These are phyloP conservation scores for Cyclostephanos tholiformis DNA, from an alignment of 108 stramenopile genomes.

Conservation along the genomic window DNA sequence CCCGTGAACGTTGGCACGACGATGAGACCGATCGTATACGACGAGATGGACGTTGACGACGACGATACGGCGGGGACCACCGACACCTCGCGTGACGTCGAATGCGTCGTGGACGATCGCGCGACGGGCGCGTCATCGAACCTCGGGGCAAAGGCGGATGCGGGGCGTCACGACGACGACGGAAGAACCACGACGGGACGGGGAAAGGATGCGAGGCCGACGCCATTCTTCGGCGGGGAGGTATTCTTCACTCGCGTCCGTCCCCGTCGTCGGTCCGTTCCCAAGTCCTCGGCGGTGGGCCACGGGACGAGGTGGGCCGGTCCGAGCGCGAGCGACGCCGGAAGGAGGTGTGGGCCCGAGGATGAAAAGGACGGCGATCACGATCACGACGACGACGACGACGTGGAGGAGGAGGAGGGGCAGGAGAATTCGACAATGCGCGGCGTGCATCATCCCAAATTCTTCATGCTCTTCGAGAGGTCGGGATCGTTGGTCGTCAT, in stretches of 20 bases:
- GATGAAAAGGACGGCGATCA: conserved; percentile 7
- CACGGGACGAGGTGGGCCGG: conserved; percentile 11
- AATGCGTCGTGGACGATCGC: too few species aligned
- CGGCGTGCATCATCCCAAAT: conserved; percentile 88
- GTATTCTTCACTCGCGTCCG: conserved; percentile 46
- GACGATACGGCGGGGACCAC: too few species aligned
- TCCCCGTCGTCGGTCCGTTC: conserved; percentile 32
- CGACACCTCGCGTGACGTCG: too few species aligned
- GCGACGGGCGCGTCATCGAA: too few species aligned
- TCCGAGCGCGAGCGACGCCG: neutral
- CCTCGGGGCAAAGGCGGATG: too few species aligned
- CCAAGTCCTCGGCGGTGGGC: too few species aligned
- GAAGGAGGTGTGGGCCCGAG: conserved; percentile 1
- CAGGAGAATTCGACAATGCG: conserved; percentile 13
- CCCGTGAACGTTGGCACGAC: neutral
- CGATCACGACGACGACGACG: neutral
- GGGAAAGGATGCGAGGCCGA: conserved; percentile 15
- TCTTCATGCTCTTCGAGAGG: conserved; percentile 72
- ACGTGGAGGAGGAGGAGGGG: too few species aligned
- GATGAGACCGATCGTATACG: conserved; percentile 5
- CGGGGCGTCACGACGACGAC: neutral
- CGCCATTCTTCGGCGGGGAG: conserved; percentile 41
- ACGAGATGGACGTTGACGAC: conserved; percentile 10
- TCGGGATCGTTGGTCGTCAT: conserved; percentile 71
- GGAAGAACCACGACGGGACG: conserved; percentile 9